A percentile compares a stretch with the other conserved stretches of the same genome.
Conservation (phyloP, 2,329 filamentous ascomycete species). For the Botryotinia globosa region DNA sequence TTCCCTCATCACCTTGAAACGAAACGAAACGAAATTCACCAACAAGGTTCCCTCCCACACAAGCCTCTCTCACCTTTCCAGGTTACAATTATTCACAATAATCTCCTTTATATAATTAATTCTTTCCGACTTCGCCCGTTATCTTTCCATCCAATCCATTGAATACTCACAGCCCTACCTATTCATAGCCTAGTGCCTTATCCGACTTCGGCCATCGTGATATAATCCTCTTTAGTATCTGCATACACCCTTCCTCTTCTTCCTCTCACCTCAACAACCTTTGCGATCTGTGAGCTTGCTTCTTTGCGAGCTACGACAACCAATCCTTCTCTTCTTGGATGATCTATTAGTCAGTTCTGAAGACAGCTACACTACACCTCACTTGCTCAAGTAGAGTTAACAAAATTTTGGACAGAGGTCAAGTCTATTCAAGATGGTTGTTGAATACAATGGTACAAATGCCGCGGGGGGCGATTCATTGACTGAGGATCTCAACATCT, state of each 20-base stretch:
- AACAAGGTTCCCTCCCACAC: background rate
- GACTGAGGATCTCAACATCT: constrained; percentile 72
- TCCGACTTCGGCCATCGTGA: background rate
- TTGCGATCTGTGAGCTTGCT: constrained; percentile 12
- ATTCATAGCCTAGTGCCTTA: background rate
- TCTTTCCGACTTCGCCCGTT: background rate
- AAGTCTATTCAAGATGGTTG: constrained; percentile 25
- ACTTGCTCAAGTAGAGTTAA: background rate
- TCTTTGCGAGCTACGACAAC: background rate
- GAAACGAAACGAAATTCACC: background rate
- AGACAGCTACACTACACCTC: background rate
- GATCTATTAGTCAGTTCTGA: background rate
- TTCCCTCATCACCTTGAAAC: background rate
- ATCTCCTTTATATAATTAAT: constrained; percentile 11
- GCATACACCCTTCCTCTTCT: background rate
- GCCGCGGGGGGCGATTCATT: constrained; percentile 60
- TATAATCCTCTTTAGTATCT: background rate
- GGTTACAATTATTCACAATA: background rate
- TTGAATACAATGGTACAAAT: constrained; percentile 53
- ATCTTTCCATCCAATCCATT: background rate
- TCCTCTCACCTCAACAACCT: background rate
- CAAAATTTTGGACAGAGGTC: background rate
- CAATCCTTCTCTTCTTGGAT: background rate
- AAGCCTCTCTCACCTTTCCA: background rate
- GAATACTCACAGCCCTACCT: background rate